Base-by-base conservation (phyloP, 2,329 filamentous ascomycete species). In the Parastagonospora avenae region DNA sequence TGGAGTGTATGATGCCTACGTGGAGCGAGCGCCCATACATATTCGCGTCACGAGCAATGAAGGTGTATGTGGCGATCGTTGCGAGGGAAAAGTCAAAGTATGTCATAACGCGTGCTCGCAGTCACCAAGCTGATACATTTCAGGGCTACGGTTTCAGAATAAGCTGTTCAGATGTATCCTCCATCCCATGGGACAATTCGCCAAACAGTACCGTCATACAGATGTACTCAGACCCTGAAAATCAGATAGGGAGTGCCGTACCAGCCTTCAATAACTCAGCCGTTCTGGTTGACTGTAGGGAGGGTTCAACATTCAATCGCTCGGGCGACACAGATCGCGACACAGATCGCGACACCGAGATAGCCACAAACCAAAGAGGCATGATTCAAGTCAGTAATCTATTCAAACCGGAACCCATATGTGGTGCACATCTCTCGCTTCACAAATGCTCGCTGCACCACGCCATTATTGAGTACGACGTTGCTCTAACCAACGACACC, bases 391-490 rank as follows among this genome's bases (percentile, higher is more conserved):
- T 45, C 8, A 29, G 28, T 28, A 52, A 37, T 32, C 30, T 52
- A 5, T 52, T 48, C 50, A 52, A 52, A 19, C 29, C 50, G 3
- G 32, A 48, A 36, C 39, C 50, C 12, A 14, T 48, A 4, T 52
- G 50, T 30, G 44, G 50, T 6, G 50, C 40, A 12, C 12, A 44
- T 8, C 32, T 45, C 14, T 52, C 50, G 10, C 15, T 52, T 10
- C 36, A n/a, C n/a, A 46, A 14, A 24, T 51, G 48, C 28, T 42
- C 36, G 36, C 37, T 51, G 31, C 48, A 46, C 38, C 42, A 51
- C 35, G 48, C 48, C 24, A 30, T 51, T 12, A 28, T 51, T 10
- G 42, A 51, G 35, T 51, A 51, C 24, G 48, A 28, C 6, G 8
- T 51, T n/a, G 30, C 30, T 8, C n/a, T 46, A 16, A 27, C 19